Evolutionary conservation across 116 monocot species (phyloP).

Genomic region (Cymodocea nodosa): DNA sequence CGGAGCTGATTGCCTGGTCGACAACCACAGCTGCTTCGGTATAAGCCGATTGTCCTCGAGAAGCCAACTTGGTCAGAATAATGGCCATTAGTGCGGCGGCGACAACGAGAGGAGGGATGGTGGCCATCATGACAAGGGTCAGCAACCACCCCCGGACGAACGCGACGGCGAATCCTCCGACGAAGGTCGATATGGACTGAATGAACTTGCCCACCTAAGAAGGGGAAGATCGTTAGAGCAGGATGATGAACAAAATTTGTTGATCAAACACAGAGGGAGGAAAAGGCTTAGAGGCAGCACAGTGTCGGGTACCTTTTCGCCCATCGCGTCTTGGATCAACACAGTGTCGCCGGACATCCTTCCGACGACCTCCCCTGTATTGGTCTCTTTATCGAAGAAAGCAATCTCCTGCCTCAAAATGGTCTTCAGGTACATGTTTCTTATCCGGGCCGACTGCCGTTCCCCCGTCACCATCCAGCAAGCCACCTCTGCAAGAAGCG

Average conservation of each 20-base stretch:
- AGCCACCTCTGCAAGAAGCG: constrained; percentile 42
- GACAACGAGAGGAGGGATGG: background rate
- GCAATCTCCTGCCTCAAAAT: constrained; percentile 51
- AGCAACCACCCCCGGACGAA: constrained; percentile 46
- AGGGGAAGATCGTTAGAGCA: background rate
- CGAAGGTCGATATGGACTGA: constrained; percentile 32
- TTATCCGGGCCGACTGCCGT: constrained; percentile 49
- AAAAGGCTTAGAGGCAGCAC: no score
- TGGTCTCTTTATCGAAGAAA: no score
- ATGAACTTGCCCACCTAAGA: constrained; percentile 50
- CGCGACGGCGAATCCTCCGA: constrained; percentile 26
- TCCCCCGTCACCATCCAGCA: constrained; percentile 66
- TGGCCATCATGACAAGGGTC: constrained; percentile 9
- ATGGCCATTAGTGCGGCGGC: constrained; percentile 24
- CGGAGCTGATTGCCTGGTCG: constrained; percentile 38
- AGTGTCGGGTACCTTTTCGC: no score
- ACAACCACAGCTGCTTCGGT: constrained; percentile 27
- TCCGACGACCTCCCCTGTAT: no score
- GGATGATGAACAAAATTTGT: constrained; percentile 10
- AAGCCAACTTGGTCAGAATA: constrained; percentile 21
- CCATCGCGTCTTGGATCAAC: no score
- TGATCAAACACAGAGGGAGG: no score
- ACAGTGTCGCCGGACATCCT: no score
- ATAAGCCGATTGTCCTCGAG: constrained; percentile 27
- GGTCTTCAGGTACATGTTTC: constrained; percentile 53